Conservation (phyloP, 768 basidiomycete species). For the Suillus plorans region DNA sequence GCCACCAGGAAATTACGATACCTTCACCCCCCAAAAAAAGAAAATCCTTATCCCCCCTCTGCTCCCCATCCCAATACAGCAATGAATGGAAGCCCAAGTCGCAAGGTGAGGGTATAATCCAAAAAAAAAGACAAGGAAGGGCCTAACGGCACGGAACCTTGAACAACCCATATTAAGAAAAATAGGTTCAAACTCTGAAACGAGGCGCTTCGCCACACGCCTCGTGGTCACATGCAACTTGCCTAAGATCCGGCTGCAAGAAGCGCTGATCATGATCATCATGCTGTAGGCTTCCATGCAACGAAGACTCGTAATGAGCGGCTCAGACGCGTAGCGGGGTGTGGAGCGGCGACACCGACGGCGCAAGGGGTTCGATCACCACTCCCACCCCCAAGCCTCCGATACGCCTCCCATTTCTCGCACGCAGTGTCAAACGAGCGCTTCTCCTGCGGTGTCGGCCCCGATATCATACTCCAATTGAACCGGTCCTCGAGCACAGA, state of each 20-base stretch:
- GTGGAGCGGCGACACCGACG: neutral
- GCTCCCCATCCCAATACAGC: neutral
- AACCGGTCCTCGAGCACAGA: conserved; percentile 48
- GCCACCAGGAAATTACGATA: neutral
- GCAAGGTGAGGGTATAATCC: neutral
- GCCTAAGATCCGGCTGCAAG: neutral
- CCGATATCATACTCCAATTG: conserved; percentile 43
- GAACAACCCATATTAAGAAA: neutral
- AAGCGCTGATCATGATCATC: neutral
- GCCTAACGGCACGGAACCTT: neutral
- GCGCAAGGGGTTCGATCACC: neutral
- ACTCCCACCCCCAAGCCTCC: neutral
- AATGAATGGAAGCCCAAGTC: neutral
- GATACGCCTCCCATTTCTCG: conserved; percentile 45
- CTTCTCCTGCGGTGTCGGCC: conserved; percentile 46
- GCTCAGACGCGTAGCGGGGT: conserved; percentile 40
- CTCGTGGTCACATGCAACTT: neutral
- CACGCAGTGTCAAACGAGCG: conserved; percentile 59
- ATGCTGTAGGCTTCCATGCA: conserved; percentile 49
- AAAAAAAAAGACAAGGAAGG: neutral
- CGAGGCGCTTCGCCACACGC: neutral
- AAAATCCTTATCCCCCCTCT: neutral
- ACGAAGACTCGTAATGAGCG: conserved; percentile 54
- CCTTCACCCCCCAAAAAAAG: neutral
- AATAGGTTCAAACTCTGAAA: neutral